Conservation (phyloP, 441 rosid species). For the Corymbia calophylla region DNA sequence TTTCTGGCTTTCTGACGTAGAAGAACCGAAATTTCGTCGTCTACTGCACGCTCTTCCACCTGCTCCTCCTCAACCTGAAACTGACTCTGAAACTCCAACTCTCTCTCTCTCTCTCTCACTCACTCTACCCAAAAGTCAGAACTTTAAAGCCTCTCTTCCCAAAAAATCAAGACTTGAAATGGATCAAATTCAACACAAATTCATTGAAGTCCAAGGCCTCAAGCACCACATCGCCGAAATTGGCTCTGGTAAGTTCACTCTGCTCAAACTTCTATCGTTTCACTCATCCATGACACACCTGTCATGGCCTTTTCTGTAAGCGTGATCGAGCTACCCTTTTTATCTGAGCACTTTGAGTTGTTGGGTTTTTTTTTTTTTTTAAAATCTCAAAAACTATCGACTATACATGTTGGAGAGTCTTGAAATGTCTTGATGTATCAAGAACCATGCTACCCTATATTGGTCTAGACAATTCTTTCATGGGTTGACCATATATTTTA, state of each 20-base stretch:
- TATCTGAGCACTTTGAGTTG: background rate
- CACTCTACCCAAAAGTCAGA: background rate
- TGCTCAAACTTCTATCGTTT: background rate
- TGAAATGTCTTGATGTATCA: background rate
- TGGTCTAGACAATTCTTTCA: background rate
- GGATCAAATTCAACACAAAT: constrained; percentile 28
- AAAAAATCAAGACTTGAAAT: background rate
- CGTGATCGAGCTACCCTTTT: background rate
- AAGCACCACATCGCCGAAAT: constrained; percentile 38
- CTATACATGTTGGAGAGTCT: background rate
- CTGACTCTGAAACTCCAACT: background rate
- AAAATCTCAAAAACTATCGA: background rate
- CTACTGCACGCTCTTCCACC: background rate
- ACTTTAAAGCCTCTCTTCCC: background rate
- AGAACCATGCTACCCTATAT: background rate
- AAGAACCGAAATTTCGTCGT: background rate
- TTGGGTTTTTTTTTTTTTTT: background rate
- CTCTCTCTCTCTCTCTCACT: background rate
- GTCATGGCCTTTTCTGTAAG: background rate
- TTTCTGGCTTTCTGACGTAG: background rate
- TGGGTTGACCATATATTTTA: background rate
- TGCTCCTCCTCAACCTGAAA: background rate
- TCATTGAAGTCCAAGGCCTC: constrained; percentile 19
- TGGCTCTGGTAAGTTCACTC: constrained; percentile 22
- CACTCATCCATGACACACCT: background rate